Percentiles rank a stretch among this genome's conserved stretches.
Conservation (phyloP, 176 grass and related monocot genomes). For the Paspalum vaginatum region DNA sequence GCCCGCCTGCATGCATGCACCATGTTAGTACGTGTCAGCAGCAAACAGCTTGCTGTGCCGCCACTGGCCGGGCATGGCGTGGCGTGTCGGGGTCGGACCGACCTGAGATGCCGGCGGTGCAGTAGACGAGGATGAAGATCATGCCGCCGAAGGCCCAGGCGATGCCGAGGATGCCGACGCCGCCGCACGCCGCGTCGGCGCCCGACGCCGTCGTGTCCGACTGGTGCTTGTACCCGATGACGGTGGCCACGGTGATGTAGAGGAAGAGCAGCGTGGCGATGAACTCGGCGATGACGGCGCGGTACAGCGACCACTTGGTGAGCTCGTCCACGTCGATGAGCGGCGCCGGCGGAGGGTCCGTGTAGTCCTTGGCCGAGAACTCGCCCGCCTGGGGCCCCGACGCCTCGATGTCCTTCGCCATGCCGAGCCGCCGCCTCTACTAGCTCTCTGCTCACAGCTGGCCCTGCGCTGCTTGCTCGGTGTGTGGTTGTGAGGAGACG, state of each 20-base stretch:
- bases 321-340: slow-evolving; percentile 70
- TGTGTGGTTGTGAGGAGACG: slow-evolving; percentile 38
- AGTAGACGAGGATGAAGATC: slow-evolving; percentile 93
- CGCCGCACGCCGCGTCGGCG: slow-evolving; percentile 63
- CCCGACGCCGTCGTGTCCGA: slow-evolving; percentile 34
- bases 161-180: slow-evolving; percentile 85
- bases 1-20: slow-evolving; percentile 51
- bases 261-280: slow-evolving; percentile 89
- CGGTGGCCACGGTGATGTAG: slow-evolving; percentile 84
- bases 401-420: slow-evolving; percentile 85
- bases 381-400: slow-evolving; percentile 39
- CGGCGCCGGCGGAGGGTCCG: slow-evolving; percentile 77
- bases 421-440: slow-evolving; percentile 7
- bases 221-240: slow-evolving; percentile 88
- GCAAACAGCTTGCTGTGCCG: too few relatives aligned
- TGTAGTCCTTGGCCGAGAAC: slow-evolving; percentile 80
- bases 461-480: slow-evolving; percentile 27
- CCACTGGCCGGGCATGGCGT: too few relatives aligned
- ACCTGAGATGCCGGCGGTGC: slow-evolving; percentile 94
- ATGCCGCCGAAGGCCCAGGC: slow-evolving; percentile 90
- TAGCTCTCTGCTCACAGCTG: not conserved
- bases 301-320: slow-evolving; percentile 81
- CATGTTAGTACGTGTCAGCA: not conserved
- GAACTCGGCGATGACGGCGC: slow-evolving; percentile 86
- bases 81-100: not conserved